Conservation (phyloP, 768 basidiomycete genomes). For the Mycena olivaceomarginata region DNA sequence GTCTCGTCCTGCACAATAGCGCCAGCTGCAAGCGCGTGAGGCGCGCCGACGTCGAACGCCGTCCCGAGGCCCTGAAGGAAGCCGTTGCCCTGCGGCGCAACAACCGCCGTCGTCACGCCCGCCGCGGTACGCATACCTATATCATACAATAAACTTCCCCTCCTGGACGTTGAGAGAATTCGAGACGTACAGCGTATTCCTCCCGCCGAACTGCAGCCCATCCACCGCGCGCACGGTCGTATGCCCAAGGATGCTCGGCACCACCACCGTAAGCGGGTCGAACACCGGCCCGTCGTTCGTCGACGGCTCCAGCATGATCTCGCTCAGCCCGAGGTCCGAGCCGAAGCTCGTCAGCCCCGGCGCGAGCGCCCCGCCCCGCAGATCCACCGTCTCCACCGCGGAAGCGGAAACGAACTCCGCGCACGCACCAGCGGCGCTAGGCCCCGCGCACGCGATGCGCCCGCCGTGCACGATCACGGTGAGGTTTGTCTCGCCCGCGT, state of each 20-base stretch:
- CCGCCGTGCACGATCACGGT: conserved; percentile 15
- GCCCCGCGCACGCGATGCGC: conserved; percentile 12
- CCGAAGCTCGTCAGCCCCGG: conserved; percentile 83
- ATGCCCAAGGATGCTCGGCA: conserved; percentile 58
- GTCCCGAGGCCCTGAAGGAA: conserved; percentile 80
- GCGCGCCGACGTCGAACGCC: conserved; percentile 75
- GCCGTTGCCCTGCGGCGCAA: conserved; percentile 72
- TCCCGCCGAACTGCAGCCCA: conserved; percentile 72
- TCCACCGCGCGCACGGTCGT: conserved; percentile 78
- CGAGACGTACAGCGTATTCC: conserved; percentile 67
- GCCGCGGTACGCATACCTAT: conserved; percentile 82
- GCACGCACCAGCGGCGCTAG: not conserved
- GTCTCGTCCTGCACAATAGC: conserved; percentile 81
- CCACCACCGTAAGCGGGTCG: conserved; percentile 64
- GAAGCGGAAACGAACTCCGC: not conserved
- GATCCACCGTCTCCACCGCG: conserved; percentile 62
- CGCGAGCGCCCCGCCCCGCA: conserved; percentile 77
- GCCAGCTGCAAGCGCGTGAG: conserved; percentile 73
- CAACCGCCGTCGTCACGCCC: conserved; percentile 84
- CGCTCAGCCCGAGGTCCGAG: conserved; percentile 77
- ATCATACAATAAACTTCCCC: conserved; percentile 16
- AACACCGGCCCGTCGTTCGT: conserved; percentile 80
- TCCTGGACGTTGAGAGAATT: not conserved
- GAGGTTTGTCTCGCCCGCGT: not conserved
- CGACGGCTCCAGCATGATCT: conserved; percentile 78